Percentiles rank a stretch among this genome's conserved stretches.
phyloP scores from a whole-genome alignment of 352 stramenopile genomes.

The Globisporangium viniferum region DNA sequence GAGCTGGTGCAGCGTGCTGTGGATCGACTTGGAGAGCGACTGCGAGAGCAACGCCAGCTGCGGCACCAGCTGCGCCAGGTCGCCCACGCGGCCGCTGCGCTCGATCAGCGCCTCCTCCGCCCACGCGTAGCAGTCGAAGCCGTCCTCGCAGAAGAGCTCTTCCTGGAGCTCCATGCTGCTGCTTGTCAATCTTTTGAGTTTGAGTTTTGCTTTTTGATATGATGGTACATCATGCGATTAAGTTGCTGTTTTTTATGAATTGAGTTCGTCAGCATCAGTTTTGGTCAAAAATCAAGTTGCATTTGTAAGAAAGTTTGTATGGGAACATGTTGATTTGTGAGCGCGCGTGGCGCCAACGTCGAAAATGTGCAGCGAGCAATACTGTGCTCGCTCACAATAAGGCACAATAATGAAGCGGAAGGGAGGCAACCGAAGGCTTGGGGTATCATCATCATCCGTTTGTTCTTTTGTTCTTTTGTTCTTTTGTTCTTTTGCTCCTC shows the following conservation, averaged over 20 bases:
- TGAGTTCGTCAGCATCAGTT: neutral
- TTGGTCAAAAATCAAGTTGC: neutral
- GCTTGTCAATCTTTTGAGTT: neutral
- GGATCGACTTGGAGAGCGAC: slow-evolving; percentile 50
- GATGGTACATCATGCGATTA: neutral
- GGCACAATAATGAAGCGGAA: neutral
- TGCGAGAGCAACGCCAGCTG: slow-evolving; percentile 64
- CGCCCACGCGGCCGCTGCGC: slow-evolving; percentile 20
- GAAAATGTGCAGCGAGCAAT: too few relatives aligned
- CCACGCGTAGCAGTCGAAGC: slow-evolving; percentile 73
- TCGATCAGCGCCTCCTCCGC: slow-evolving; percentile 60
- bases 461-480: slow-evolving; percentile 3
- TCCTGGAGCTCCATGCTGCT: slow-evolving; percentile 32
- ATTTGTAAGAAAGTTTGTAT: neutral
- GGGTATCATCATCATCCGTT: neutral
- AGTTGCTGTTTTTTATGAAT: neutral
- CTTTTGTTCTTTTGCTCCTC: neutral
- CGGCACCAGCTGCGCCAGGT: slow-evolving; percentile 43
- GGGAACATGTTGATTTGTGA: neutral
- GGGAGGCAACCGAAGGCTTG: neutral
- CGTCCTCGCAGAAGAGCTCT: slow-evolving; percentile 36
- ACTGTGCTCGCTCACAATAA: too few relatives aligned
- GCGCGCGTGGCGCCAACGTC: neutral
- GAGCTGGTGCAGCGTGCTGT: slow-evolving; percentile 61
- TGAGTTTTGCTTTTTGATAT: neutral